phyloP scores from a whole-genome alignment of 768 basidiomycete genomes.

The Collybiopsis confluens region DNA sequence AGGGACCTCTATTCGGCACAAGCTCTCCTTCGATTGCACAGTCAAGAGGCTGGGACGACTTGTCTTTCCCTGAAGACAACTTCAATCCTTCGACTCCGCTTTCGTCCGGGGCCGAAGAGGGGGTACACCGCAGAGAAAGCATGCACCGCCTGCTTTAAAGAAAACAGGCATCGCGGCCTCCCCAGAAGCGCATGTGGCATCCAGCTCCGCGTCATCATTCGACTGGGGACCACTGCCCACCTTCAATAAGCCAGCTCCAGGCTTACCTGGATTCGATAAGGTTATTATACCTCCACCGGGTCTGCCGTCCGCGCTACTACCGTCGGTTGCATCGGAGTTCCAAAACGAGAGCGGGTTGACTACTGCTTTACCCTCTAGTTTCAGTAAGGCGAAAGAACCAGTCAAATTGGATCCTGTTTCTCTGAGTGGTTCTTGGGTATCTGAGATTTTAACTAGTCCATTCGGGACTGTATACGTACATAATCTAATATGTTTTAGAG shows the following conservation, averaged over 20 bases:
- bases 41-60: conserved; percentile 14
- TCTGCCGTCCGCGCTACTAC: no score
- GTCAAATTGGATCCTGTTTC: no score
- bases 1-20: conserved; percentile 20
- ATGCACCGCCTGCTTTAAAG: conserved; percentile 22
- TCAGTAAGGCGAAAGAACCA: no score
- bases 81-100: conserved; percentile 33
- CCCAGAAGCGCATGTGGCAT: conserved; percentile 16
- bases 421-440: no score
- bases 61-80: conserved; percentile 36
- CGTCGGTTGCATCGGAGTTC: no score
- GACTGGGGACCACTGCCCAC: conserved; percentile 62
- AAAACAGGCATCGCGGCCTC: conserved; percentile 22
- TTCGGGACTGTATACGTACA: no score
- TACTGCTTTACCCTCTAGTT: no score
- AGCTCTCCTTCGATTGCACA: conserved; percentile 5
- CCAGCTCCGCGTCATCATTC: conserved; percentile 31
- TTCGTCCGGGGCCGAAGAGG: conserved; percentile 28
- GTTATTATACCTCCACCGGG: background rate
- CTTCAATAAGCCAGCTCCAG: conserved; percentile 25
- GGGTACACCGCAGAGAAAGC: background rate
- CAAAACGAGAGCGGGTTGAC: no score
- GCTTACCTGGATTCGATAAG: conserved; percentile 6
- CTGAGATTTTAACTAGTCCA: no score
- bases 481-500: no score